phyloP scores from a whole-genome alignment of 108 stramenopile species.

The Cyclotella kingstonii region DNA sequence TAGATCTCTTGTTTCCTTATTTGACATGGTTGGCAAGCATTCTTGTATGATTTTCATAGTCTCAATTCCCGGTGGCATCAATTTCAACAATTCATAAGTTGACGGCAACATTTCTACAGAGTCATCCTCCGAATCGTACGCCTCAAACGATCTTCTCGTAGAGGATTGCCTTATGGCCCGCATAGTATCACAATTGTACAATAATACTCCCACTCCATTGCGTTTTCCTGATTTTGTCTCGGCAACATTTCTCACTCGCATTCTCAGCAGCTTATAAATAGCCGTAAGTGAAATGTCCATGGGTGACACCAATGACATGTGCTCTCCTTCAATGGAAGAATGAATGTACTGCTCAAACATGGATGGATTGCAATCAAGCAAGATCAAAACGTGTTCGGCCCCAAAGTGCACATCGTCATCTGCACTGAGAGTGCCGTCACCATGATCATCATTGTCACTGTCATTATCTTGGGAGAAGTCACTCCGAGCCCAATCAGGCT shows the following conservation, averaged over 20 bases:
- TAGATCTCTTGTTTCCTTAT: constrained; percentile 34
- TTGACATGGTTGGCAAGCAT: constrained; percentile 22
- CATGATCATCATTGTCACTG: constrained; percentile 3
- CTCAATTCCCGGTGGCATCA: constrained; percentile 62
- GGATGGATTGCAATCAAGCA: constrained; percentile 60
- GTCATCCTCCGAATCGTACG: constrained; percentile 32
- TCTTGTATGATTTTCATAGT: constrained; percentile 27
- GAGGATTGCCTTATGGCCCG: not conserved
- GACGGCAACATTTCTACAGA: constrained; percentile 20
- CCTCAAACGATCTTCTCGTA: constrained; percentile 19
- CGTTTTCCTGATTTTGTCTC: constrained; percentile 62
- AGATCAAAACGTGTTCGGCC: constrained; percentile 57
- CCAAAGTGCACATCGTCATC: constrained; percentile 16
- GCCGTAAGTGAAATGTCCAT: constrained; percentile 54
- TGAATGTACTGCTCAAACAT: constrained; percentile 55
- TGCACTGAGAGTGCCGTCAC: not conserved
- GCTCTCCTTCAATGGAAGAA: not conserved
- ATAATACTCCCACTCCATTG: constrained; percentile 61
- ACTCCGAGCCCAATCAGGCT: constrained; percentile 43
- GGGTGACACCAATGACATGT: constrained; percentile 24
- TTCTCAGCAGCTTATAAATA: constrained; percentile 43
- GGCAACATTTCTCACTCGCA: constrained; percentile 50
- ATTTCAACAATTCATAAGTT: constrained; percentile 52
- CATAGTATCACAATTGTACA: constrained; percentile 44
- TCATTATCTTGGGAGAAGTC: constrained; percentile 19